These are phyloP conservation scores for Salix viminalis DNA, from an alignment of 345 rosid genomes.

Conservation along the genomic window DNA sequence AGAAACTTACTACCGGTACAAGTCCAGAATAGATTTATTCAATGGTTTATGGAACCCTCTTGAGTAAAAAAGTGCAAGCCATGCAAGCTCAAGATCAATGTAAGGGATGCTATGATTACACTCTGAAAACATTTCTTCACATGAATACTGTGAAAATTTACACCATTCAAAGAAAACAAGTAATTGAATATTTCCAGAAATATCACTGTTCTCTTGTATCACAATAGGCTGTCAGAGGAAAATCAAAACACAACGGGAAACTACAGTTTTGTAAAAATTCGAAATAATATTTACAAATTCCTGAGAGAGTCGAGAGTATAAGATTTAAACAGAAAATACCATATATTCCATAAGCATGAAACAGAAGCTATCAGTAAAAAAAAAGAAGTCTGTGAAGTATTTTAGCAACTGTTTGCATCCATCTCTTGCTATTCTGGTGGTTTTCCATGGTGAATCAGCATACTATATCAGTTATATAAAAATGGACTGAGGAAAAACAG, in stretches of 20 bases:
- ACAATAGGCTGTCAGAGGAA: too few species aligned
- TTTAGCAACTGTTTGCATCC: conserved; percentile 20
- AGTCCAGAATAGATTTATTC: neutral
- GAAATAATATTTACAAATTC: conserved; percentile 4
- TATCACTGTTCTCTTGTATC: neutral
- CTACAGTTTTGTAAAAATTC: neutral
- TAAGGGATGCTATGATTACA: neutral
- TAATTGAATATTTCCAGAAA: neutral
- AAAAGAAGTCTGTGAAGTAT: conserved; percentile 12
- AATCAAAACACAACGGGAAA: neutral
- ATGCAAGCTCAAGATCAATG: neutral
- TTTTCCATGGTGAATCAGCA: conserved; percentile 4
- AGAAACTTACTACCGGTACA: neutral
- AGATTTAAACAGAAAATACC: neutral
- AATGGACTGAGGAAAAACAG: conserved; percentile 18
- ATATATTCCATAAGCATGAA: conserved; percentile 4
- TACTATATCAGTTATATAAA: conserved; percentile 10
- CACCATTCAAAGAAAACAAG: neutral
- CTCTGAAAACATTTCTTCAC: neutral
- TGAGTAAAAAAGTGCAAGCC: neutral
- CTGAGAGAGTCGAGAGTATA: neutral
- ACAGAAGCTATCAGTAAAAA: neutral
- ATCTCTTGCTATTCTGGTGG: conserved; percentile 16
- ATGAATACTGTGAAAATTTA: neutral
- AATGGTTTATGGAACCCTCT: neutral